Evolutionary conservation across 805 yeast species (phyloP), one percentile per base, ranked within the genome.

Genomic region (Yarrowia alimentaria): DNA sequence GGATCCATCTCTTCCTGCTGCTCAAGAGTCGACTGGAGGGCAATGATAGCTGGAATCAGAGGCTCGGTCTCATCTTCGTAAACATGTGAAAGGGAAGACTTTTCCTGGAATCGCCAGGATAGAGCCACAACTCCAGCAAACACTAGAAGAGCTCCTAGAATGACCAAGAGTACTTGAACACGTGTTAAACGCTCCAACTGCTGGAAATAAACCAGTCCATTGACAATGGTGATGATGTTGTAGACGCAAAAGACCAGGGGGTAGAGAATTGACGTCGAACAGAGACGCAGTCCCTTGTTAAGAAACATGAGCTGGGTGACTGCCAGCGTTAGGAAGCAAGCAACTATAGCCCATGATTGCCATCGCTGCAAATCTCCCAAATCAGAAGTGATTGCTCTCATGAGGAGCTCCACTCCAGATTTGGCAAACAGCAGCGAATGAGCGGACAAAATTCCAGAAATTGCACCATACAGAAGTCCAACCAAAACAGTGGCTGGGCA

Each of bases 371-470:
- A 66, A 54, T 70, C 75, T 32, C 61, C 60, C 49, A 66, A 65
- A 40, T 63, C 65, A 42, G 64, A 63, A 45, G 58, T 61, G 31
- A 69, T 67, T 24, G 72, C 76, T 53, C 67, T 71, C 2, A 83
- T 64, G 2, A 83, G 60, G 10, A 85, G 77, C 59, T 85, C 94
- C 16, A 88, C 84, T 0, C 85, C 76, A 0, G 89, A 79, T 65
- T 88, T 88, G n/a, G 95, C 95, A 66, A 87, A 74, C 53, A 89
- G 71, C 43, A 89, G 73, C 2, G 95, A 85, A 62, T 86, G 94
- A 0, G 95, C 95, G 0, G 95, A 84, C 38, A 88, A 69, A 0
- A 81, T 77, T 2, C 96, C 96, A 38, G 88, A 78, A 4, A 80
- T 69, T 14, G 79, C 60, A 1, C 95, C 95, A 63, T 73, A 83